These are phyloP conservation scores for Euphrasia confusa DNA, from an alignment of 257 asterid species.

Conservation along the genomic window DNA sequence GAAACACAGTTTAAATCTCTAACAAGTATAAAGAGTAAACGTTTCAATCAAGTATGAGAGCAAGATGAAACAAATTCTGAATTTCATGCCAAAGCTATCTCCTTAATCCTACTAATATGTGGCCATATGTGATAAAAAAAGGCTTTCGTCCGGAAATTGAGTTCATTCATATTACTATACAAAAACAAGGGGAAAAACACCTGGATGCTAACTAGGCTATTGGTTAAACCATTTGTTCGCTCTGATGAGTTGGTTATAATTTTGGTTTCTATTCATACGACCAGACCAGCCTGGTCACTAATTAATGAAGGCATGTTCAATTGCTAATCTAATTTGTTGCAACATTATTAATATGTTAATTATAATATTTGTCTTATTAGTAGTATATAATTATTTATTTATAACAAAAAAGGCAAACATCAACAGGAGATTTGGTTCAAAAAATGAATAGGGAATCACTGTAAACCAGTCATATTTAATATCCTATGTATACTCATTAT, in stretches of 20 bases:
- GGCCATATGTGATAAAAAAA: too few species aligned
- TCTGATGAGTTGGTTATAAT: background rate
- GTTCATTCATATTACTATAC: too few species aligned
- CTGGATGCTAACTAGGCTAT: background rate
- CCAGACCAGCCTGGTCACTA: slow-evolving; percentile 8
- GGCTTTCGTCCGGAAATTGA: too few species aligned
- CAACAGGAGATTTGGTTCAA: background rate
- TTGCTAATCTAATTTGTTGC: background rate
- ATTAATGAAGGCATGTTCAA: background rate
- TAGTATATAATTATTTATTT: background rate
- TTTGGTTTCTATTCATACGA: slow-evolving; percentile 3
- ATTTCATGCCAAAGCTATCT: slow-evolving; percentile 14
- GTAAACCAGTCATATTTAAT: background rate
- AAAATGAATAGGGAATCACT: background rate
- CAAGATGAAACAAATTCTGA: background rate
- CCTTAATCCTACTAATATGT: slow-evolving; percentile 13
- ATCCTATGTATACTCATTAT: slow-evolving; percentile 1
- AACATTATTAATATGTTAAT: too few species aligned
- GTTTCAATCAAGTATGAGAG: too few species aligned
- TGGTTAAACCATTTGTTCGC: slow-evolving; percentile 1
- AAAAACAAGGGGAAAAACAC: too few species aligned
- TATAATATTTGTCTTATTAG: background rate
- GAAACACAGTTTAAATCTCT: too few species aligned
- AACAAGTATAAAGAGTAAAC: too few species aligned
- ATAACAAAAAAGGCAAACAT: background rate